phyloP scores from a whole-genome alignment of 1,139 yeast species.

The Pichia sorboxylosa region DNA sequence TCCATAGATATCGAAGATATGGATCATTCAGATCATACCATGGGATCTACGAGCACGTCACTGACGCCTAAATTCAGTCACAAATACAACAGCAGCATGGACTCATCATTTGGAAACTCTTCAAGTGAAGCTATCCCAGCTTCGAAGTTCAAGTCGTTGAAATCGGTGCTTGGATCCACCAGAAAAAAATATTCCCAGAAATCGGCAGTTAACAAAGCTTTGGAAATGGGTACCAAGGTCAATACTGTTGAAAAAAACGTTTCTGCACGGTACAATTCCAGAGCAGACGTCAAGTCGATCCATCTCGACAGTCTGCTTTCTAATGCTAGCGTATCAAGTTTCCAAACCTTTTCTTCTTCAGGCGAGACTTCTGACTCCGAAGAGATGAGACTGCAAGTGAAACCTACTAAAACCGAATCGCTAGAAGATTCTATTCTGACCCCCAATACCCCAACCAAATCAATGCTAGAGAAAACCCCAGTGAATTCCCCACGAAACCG shows the following conservation, averaged over 20 bases:
- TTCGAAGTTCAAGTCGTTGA: conserved; percentile 15
- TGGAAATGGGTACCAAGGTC: conserved; percentile 17
- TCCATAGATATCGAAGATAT: background rate
- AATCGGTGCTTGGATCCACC: conserved; percentile 11
- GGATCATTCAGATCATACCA: background rate
- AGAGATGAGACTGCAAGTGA: too few species aligned
- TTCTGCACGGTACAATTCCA: background rate
- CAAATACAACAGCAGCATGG: background rate
- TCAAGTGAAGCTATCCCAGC: background rate
- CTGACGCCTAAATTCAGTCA: background rate
- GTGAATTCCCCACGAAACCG: conserved; percentile 6
- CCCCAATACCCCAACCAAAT: conserved; percentile 11
- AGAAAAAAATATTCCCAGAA: conserved; percentile 6
- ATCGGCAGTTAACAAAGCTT: conserved; percentile 15
- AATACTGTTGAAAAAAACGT: conserved; percentile 9
- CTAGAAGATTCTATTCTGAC: background rate
- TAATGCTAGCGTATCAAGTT: conserved; percentile 5
- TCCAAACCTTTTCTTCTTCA: background rate
- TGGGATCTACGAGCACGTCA: background rate
- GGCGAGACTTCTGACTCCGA: too few species aligned
- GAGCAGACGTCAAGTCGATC: conserved; percentile 10
- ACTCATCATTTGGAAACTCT: background rate
- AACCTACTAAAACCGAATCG: too few species aligned
- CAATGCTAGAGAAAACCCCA: conserved; percentile 8
- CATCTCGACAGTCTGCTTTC: conserved; percentile 10